phyloP scores from a whole-genome alignment of 2,329 filamentous ascomycete species.

The Raffaelea arxii region DNA sequence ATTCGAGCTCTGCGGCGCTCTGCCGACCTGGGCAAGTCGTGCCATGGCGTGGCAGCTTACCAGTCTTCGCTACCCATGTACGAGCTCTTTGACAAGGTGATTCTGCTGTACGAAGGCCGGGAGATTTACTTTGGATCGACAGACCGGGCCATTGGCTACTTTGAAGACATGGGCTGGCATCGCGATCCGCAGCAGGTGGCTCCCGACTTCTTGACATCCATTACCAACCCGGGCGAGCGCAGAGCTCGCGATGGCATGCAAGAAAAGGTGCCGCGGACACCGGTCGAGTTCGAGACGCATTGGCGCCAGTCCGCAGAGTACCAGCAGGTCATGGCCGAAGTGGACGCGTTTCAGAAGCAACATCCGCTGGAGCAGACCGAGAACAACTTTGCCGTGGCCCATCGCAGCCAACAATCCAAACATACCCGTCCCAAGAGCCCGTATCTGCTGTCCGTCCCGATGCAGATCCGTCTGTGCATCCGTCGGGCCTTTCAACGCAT shows the following conservation, averaged over 20 bases:
- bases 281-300: constrained; percentile 48
- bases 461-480: constrained; percentile 39
- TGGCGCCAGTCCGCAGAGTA: constrained; percentile 48
- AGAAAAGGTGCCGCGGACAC: constrained; percentile 45
- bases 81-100: constrained; percentile 50
- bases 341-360: constrained; percentile 43
- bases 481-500: constrained; percentile 71
- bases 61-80: constrained; percentile 56
- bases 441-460: constrained; percentile 48
- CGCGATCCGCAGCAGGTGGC: constrained; percentile 58
- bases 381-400: constrained; percentile 38
- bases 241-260: constrained; percentile 45
- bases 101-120: constrained; percentile 46
- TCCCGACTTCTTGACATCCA: constrained; percentile 62
- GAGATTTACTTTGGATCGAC: constrained; percentile 55
- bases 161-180: constrained; percentile 55
- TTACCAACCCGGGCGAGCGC: constrained; percentile 51
- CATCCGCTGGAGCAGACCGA: constrained; percentile 29
- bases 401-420: constrained; percentile 37
- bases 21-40: constrained; percentile 54
- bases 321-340: constrained; percentile 39
- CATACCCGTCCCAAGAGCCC: constrained; percentile 45
- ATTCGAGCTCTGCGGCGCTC: constrained; percentile 58
- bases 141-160: constrained; percentile 52
- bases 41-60: constrained; percentile 63